Base-by-base conservation (phyloP, 768 basidiomycete genomes). In the Lactarius deliciosus region DNA sequence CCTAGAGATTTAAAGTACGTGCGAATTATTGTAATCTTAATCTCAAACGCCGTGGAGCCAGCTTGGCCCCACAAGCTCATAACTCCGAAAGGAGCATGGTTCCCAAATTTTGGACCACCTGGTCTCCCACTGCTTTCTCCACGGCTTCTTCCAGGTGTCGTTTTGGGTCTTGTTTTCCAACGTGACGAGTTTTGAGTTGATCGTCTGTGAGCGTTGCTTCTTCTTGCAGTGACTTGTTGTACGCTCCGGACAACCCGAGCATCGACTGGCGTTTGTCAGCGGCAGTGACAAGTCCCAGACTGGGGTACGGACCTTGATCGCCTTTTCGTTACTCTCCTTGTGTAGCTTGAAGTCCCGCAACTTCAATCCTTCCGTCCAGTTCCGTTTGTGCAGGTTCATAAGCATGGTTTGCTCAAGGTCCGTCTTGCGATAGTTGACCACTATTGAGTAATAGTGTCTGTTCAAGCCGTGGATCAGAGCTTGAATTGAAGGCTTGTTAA, bases 401-500 rank as follows among this genome's bases (percentile, higher is more conserved):
- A 99, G 79, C 97, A 99, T 99, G 20, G 91, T 86, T 76, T 99
- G 97, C 77, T 99, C 97, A 2, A 96, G 85, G 75, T 98, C 96
- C 34, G 96, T 98, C 82, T 98, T 98, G 72, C 96, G 87, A 79
- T 98, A 98, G 77, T 96, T 95, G 68, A 99, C 96, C 8, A 91
- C 94, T 70, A 99, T 95, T 60, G 90, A 92, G 81, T 99, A 99
- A 76, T 99, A 99, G 79, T 98, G 96, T 70, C 96, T 85, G 76
- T 99, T 99, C 69, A 99, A 81, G 54, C 96, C 96, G 73, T 99
- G 96, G 69, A 99, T 97, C 70, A 98, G 86, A 59, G 95, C 95
- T 78, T 98, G 97, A 74, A 99, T 98, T 64, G 92, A 93, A n/a
- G 97, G 97, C 77, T 98, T 98, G 77, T 98, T 96, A 78, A 99